These are phyloP conservation scores for Solanum sparsipilum DNA, from an alignment of 257 asterid species.

Conservation along the genomic window DNA sequence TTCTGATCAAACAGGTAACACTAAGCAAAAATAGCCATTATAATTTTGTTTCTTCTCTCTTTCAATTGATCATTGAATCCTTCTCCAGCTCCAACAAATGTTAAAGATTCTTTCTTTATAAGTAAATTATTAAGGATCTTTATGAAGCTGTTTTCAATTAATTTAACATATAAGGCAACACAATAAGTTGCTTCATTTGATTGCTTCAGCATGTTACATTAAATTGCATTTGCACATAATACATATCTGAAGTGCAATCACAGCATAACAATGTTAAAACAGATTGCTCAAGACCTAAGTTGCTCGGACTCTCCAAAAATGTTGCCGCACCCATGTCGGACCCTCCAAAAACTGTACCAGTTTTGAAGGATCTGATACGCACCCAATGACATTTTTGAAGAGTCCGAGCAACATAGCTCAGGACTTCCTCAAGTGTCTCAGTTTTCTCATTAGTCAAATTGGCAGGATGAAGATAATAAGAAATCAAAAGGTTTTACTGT, in stretches of 20 bases:
- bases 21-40: not conserved
- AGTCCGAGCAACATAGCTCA: not conserved
- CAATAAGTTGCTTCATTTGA: not conserved
- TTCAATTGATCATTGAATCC: not conserved
- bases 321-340: not conserved
- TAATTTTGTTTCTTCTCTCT: not conserved
- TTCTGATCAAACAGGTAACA: not conserved
- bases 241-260: not conserved
- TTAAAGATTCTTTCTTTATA: not conserved
- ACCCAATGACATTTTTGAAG: not conserved
- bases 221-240: not conserved
- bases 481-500: not conserved
- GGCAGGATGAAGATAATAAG: not conserved
- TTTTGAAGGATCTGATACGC: not conserved
- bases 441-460: not conserved
- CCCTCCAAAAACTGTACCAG: not conserved
- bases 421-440: not conserved
- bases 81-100: not conserved
- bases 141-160: not conserved
- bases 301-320: not conserved
- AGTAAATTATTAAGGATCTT: not conserved
- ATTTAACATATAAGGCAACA: not conserved
- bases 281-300: not conserved
- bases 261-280: not conserved
- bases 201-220: not conserved